Conservation (phyloP, 2,329 filamentous ascomycete genomes). For the Cadophora malorum region DNA sequence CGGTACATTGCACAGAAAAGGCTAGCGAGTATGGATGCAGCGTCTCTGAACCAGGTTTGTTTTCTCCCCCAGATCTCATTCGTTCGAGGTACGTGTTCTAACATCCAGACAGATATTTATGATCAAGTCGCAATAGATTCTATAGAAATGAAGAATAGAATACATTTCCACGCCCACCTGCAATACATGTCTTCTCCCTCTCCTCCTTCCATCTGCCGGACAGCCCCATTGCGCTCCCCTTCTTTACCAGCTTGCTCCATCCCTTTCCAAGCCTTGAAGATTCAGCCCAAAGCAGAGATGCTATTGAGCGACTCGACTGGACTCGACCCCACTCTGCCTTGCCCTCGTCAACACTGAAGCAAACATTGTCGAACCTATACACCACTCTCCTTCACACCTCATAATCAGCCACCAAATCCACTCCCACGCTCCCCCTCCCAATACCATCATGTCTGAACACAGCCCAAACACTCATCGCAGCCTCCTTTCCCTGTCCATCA, state of each 20-base stretch:
- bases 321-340: neutral
- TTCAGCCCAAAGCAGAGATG: neutral
- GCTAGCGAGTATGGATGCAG: constrained; percentile 79
- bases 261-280: neutral
- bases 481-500: neutral
- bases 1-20: constrained; percentile 90
- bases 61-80: neutral
- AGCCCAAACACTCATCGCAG: constrained; percentile 11
- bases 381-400: neutral
- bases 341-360: neutral
- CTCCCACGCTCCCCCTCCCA: neutral
- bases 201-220: neutral
- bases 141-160: constrained; percentile 31
- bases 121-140: constrained; percentile 56
- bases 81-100: constrained; percentile 15
- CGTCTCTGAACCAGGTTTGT: constrained; percentile 83
- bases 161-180: constrained; percentile 17
- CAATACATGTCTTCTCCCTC: neutral
- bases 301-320: neutral
- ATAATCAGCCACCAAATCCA: constrained; percentile 18
- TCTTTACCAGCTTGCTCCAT: neutral
- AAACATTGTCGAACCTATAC: neutral
- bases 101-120: constrained; percentile 65
- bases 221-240: neutral
- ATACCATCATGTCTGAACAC: neutral